Evolutionary conservation across 257 asterid species (phyloP).

Genomic region (Rehmannia glutinosa): DNA sequence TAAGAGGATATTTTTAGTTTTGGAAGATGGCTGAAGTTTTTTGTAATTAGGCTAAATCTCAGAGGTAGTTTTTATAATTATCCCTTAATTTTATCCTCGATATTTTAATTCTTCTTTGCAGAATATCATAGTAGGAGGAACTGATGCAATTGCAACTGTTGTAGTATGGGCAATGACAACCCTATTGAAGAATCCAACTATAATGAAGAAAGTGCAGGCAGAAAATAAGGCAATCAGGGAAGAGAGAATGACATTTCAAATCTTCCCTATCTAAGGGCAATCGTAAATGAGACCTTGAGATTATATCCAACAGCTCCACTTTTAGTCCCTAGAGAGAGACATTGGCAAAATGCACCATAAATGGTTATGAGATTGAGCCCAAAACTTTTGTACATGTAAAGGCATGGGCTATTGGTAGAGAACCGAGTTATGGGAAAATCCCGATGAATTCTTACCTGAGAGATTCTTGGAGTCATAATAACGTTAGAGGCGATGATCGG

Average conservation of each 20-base stretch:
- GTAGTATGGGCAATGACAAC: slow-evolving; percentile 27
- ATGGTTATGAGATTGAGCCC: slow-evolving; percentile 18
- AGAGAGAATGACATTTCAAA: slow-evolving; percentile 12
- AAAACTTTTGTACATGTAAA: slow-evolving; percentile 15
- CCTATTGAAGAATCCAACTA: slow-evolving; percentile 12
- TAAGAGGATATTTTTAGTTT: no score
- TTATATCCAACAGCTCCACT: slow-evolving; percentile 25
- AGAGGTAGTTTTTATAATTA: no score
- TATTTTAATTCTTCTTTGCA: no score
- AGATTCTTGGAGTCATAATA: slow-evolving; percentile 22
- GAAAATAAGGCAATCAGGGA: slow-evolving; percentile 23
- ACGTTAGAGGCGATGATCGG: slow-evolving; percentile 17
- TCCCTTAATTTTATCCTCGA: no score
- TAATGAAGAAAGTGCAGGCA: slow-evolving; percentile 24
- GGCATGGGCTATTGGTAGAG: slow-evolving; percentile 27
- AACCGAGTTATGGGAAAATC: slow-evolving; percentile 21
- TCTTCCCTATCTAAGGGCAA: slow-evolving; percentile 27
- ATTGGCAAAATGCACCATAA: background rate
- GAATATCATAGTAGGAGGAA: slow-evolving; percentile 30
- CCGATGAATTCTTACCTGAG: slow-evolving; percentile 22
- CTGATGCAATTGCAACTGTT: slow-evolving; percentile 16
- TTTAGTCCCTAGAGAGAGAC: slow-evolving; percentile 22
- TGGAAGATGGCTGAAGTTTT: no score
- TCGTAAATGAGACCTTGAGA: slow-evolving; percentile 23
- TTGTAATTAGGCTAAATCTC: no score